Percentiles rank a stretch among this genome's conserved stretches.
Evolutionary conservation across 345 rosid genomes (phyloP).

Genomic region (Moringa oleifera): DNA sequence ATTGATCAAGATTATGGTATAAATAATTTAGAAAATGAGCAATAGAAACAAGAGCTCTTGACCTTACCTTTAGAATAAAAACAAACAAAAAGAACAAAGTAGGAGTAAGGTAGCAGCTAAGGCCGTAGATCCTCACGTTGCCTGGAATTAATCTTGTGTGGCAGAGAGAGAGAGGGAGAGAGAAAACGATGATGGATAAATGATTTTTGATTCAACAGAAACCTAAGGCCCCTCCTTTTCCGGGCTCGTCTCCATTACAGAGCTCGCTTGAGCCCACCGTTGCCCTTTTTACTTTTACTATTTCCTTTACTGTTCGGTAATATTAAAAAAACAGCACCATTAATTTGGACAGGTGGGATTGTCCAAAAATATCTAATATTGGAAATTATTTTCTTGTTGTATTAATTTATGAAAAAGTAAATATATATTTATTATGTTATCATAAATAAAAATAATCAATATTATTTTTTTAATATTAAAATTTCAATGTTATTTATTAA

Average conservation of each 20-base stretch:
- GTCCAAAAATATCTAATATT: too few species aligned
- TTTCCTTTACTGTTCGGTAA: too few species aligned
- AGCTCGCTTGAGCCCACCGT: neutral
- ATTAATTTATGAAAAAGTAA: too few species aligned
- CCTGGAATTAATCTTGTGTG: slow-evolving; percentile 14
- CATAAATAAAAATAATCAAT: too few species aligned
- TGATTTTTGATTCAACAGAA: slow-evolving; percentile 22
- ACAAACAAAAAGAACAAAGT: neutral
- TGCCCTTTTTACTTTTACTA: neutral
- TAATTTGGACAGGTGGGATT: too few species aligned
- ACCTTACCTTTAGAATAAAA: slow-evolving; percentile 17
- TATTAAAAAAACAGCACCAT: too few species aligned
- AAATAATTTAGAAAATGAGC: slow-evolving; percentile 6
- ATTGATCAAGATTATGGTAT: neutral
- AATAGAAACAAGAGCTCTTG: slow-evolving; percentile 12
- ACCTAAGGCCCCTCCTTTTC: slow-evolving; percentile 18
- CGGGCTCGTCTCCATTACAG: slow-evolving; percentile 4
- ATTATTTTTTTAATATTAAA: too few species aligned
- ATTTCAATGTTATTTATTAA: too few species aligned
- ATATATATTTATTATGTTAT: too few species aligned
- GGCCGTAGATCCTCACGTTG: slow-evolving; percentile 28
- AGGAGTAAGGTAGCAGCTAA: slow-evolving; percentile 14
- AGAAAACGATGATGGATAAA: slow-evolving; percentile 23
- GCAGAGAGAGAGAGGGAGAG: slow-evolving; percentile 15
- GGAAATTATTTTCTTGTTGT: too few species aligned